Percentiles rank a stretch among this genome's conserved stretches.
Conservation (phyloP, 116 monocot genomes). For the Iris pallida region DNA sequence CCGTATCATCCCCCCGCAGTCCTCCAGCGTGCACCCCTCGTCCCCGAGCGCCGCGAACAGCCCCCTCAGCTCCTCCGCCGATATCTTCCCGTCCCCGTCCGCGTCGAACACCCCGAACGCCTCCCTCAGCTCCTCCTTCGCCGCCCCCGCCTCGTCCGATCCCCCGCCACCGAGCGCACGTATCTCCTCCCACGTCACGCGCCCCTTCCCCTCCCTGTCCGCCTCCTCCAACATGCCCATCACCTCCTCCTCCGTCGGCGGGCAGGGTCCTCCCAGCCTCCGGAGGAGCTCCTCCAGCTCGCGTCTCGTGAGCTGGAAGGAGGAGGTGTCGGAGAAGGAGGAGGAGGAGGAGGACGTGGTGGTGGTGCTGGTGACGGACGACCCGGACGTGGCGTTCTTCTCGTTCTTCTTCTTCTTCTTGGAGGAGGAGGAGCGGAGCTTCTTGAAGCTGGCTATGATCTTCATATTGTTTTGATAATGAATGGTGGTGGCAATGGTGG, state of each 20-base stretch:
- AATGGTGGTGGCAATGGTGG: too few species aligned
- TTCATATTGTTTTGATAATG: too few species aligned
- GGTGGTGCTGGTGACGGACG: too few species aligned
- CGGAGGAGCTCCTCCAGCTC: constrained; percentile 50
- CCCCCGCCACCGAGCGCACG: constrained; percentile 4
- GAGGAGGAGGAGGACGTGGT: too few species aligned
- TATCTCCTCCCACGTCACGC: constrained; percentile 41
- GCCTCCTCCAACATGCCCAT: constrained; percentile 39
- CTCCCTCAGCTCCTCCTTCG: constrained; percentile 9
- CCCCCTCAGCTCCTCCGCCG: constrained; percentile 27
- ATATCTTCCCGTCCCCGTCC: constrained; percentile 33
- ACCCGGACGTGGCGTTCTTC: too few species aligned
- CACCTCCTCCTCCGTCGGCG: constrained; percentile 37
- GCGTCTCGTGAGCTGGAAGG: background rate
- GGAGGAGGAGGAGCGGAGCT: too few species aligned
- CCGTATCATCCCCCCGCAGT: constrained; percentile 23
- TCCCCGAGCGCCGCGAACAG: constrained; percentile 15
- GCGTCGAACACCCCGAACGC: constrained; percentile 28
- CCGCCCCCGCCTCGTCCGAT: background rate
- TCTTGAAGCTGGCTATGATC: too few species aligned
- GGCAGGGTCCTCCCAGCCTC: constrained; percentile 26
- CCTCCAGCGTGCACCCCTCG: constrained; percentile 15
- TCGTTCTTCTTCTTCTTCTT: too few species aligned
- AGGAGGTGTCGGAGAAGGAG: too few species aligned
- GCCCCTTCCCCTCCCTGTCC: constrained; percentile 30